Conservation (phyloP, 108 stramenopile genomes). For the Pseudonitzschia multistriata region DNA sequence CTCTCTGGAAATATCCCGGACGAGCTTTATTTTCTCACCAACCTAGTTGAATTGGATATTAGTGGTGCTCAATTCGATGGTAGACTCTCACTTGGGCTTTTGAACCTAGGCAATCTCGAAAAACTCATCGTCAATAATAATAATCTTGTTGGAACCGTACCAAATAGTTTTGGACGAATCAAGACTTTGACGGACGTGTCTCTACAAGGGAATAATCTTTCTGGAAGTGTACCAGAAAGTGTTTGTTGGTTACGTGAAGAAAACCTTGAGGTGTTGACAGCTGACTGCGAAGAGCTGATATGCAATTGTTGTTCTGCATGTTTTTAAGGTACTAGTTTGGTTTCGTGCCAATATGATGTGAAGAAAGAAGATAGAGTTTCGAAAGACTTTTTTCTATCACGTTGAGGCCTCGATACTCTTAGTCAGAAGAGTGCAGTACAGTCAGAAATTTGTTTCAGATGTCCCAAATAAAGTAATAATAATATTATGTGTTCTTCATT, state of each 20-base stretch:
- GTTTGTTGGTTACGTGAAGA: conserved; percentile 27
- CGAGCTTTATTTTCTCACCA: conserved; percentile 26
- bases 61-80: conserved; percentile 40
- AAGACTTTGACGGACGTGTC: conserved; percentile 11
- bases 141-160: conserved; percentile 22
- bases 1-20: conserved; percentile 40
- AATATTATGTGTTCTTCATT: too few relatives aligned
- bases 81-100: conserved; percentile 17
- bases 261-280: conserved; percentile 24
- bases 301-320: conserved; percentile 35
- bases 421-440: too few relatives aligned
- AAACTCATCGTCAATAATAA: conserved; percentile 24
- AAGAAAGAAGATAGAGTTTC: background rate
- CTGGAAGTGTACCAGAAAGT: conserved; percentile 23
- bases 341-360: background rate
- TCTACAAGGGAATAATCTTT: conserved; percentile 27
- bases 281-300: conserved; percentile 31
- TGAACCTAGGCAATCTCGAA: conserved; percentile 9
- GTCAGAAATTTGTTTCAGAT: too few relatives aligned
- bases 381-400: too few relatives aligned
- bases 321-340: background rate
- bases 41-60: conserved; percentile 42
- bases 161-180: conserved; percentile 18
- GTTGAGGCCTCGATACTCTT: too few relatives aligned
- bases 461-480: too few relatives aligned